Evolutionary conservation across 164 flowering plant species (phyloP), one percentile per base, ranked within the genome.

Genomic region (Cinnamomum chago): DNA sequence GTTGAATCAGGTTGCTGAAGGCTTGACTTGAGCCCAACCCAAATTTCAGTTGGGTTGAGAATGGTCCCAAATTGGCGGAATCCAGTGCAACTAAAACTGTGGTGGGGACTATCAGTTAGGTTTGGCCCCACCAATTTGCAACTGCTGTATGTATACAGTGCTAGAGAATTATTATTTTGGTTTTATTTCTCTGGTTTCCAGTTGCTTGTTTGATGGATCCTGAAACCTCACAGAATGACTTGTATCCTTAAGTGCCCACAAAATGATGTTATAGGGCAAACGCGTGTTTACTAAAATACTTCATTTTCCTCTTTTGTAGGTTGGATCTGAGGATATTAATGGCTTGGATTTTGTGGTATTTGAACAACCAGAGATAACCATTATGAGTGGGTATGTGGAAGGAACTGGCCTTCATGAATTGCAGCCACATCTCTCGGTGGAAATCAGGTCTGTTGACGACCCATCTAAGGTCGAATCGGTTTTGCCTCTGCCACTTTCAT

Each of bases 331-430:
- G 77, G 97, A 96, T 79, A 85, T 87, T 75, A 87, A 72, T 76
- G 95, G 85, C 24, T 60, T 91, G 79, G 89, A 94, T 73, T 94
- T 96, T 77, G 74, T 96, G 70, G 97, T 92, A 50, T 96, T 96
- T 85, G 99, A 96, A 80, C 85, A 88, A 79, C 97, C 97, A 25
- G 98, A 96, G 70, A 79, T 65, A 74, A 94, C 97, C 68, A 87
- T 96, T 74, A 76, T 96, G 75, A 96, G 91, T 80, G 86, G 98
- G 72, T 95, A 91, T 73, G 97, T 91, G 55, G 94, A 92, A 83
- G 97, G 97, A 71, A 71, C 79, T 30, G 83, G 81, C 68, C 82
- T 80, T 10, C 79, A 77, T 33, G 95, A 88, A 72, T 79, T 92
- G 50, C 84, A 86, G 67, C 83, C 95, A 52, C 85, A 91, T 83